Evolutionary conservation across 2,329 filamentous ascomycete species (phyloP), one percentile per base, ranked within the genome.

Genomic region (Cladosporium halotolerans): DNA sequence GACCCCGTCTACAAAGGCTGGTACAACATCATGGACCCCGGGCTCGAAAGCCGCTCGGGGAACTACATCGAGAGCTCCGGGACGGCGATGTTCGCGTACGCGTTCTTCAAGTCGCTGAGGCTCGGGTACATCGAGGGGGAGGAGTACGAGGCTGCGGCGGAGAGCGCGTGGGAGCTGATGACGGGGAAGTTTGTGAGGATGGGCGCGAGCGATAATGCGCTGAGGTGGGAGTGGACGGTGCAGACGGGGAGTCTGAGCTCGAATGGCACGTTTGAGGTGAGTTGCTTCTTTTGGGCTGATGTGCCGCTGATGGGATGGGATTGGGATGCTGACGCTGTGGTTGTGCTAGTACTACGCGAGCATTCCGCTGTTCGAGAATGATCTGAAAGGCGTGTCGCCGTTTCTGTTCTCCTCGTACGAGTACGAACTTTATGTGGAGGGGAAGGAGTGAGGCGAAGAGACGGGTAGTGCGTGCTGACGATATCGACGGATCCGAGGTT

Each of bases 61-160:
- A 83, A 84, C 61, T 83, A 81, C 60, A 73, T 83, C 34, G 80
- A 83, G 69, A 78, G 75, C 39, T 80, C 77, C 44, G 78, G 72
- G 13, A 76, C 75, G 3, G 78, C 77, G 1, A 80, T 83, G 74
- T 82, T 82, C 60, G 69, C 73, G 0, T 80, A 77, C 51, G 73
- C 76, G 0, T 65, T 79, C 55, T 63, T 80, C 13, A 76, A 73
- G 58, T 79, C 74, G 1, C 63, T 70, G n/a, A 60, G 68, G 34
- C 44, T 71, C 4, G 75, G 74, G 0, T 65, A 71, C 36, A 55
- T 71, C 18, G 46, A 52, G 3, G 53, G 57, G 6, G 41, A 43
- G 2, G 60, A 38, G 51, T 56, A 56, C 14, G 41, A 43, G 10
- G 44, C 61, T 1, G 60, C 70, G 1, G 77, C 76, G 1, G 55